Evolutionary conservation across 371 early-diverging fungal species (phyloP).

Genomic region (Mortierella sp.): DNA sequence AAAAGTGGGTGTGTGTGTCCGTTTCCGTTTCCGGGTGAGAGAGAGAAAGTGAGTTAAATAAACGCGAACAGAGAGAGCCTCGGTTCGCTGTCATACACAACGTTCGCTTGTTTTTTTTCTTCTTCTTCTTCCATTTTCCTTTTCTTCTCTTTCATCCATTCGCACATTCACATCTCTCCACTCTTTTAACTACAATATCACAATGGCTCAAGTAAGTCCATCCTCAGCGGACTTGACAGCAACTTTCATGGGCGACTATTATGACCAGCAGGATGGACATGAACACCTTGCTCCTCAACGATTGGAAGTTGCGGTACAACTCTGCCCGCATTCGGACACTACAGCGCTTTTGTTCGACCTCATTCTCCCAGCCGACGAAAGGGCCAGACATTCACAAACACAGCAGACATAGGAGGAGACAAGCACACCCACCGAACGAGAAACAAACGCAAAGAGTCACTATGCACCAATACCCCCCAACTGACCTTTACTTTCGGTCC

Average conservation of each 20-base stretch:
- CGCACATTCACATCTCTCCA: neutral
- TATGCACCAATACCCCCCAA: neutral
- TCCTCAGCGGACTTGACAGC: neutral
- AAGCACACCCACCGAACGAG: neutral
- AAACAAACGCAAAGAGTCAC: neutral
- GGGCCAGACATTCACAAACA: neutral
- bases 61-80: neutral
- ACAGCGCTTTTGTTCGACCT: neutral
- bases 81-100: neutral
- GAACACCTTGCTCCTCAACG: too few relatives aligned
- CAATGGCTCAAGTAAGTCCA: conserved; percentile 9
- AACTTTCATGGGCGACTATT: neutral
- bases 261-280: neutral
- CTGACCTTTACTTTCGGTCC: neutral
- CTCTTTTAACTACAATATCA: neutral
- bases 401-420: neutral
- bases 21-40: neutral
- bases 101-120: neutral
- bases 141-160: neutral
- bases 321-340: neutral
- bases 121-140: too few relatives aligned
- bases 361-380: neutral
- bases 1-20: conserved; percentile 4
- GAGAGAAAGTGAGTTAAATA: neutral
- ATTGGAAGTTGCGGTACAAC: neutral